phyloP scores from a whole-genome alignment of 495 filamentous ascomycete species.

The Friedmanniomyces endolithicus region DNA sequence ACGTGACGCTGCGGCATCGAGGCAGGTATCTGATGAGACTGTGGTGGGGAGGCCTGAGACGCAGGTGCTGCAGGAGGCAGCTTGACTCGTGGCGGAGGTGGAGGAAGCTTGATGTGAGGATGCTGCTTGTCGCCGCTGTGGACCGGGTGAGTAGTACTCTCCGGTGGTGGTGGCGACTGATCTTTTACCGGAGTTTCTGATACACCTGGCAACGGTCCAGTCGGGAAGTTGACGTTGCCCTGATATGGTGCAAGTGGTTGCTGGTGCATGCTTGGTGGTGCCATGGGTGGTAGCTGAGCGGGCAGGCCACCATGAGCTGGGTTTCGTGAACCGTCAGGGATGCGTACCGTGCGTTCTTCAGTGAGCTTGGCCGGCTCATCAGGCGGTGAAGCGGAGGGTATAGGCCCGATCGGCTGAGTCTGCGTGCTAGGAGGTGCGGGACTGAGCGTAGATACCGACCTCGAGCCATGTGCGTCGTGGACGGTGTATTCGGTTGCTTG shows the following conservation, averaged over 20 bases:
- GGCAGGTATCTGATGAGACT: background rate
- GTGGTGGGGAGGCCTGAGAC: background rate
- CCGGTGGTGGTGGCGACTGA: conserved; percentile 27
- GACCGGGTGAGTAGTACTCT: conserved; percentile 25
- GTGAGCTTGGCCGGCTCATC: background rate
- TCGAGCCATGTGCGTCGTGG: conserved; percentile 12
- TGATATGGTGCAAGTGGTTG: conserved; percentile 1
- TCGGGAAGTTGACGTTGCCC: conserved; percentile 9
- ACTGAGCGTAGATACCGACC: conserved; percentile 10
- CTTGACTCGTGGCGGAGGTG: conserved; percentile 23
- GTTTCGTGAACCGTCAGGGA: conserved; percentile 17
- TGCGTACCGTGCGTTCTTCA: conserved; percentile 16
- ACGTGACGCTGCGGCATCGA: conserved; percentile 5
- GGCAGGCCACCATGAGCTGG: conserved; percentile 12
- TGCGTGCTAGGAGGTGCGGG: conserved; percentile 16
- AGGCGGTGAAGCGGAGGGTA: conserved; percentile 9
- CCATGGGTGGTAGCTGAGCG: conserved; percentile 10
- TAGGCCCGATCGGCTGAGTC: conserved; percentile 16
- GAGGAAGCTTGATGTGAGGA: conserved; percentile 30
- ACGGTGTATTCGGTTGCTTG: conserved; percentile 11
- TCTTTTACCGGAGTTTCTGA: background rate
- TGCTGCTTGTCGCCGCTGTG: conserved; percentile 20
- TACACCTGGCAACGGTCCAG: conserved; percentile 1
- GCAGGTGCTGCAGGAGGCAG: conserved; percentile 25
- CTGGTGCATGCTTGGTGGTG: background rate